phyloP scores from a whole-genome alignment of 305 asterid genomes.

The Fraxinus ornus region DNA sequence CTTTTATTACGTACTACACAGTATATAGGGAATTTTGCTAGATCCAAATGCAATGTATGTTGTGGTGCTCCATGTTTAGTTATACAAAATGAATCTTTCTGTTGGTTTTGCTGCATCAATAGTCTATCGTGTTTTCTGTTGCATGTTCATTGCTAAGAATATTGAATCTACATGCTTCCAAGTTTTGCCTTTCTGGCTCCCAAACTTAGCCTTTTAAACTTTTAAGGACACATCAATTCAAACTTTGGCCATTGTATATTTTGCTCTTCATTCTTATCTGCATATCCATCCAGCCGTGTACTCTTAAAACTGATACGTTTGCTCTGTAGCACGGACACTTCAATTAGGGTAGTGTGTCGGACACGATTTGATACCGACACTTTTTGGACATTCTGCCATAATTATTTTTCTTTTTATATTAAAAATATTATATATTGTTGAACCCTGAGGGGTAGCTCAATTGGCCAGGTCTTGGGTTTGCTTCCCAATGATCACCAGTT shows the following conservation, averaged over 20 bases:
- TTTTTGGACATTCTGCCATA: too few species aligned
- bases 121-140: conserved; percentile 2
- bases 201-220: neutral
- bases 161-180: neutral
- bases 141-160: conserved; percentile 1
- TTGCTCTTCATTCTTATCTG: neutral
- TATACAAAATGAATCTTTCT: neutral
- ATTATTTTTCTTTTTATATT: too few species aligned
- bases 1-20: neutral
- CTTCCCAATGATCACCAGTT: too few species aligned
- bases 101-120: neutral
- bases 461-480: too few species aligned
- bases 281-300: neutral
- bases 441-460: too few species aligned
- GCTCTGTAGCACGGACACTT: too few species aligned
- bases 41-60: neutral
- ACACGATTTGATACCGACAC: too few species aligned
- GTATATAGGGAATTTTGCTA: neutral
- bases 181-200: conserved; percentile 1
- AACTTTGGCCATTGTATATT: neutral
- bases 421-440: too few species aligned
- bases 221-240: neutral
- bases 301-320: neutral
- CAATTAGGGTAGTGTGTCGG: too few species aligned
- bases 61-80: conserved; percentile 7